A percentile compares a stretch with the other conserved stretches of the same genome.
These are phyloP conservation scores for Epichloe glyceriae DNA, from an alignment of 2,329 filamentous ascomycete species.

Conservation along the genomic window DNA sequence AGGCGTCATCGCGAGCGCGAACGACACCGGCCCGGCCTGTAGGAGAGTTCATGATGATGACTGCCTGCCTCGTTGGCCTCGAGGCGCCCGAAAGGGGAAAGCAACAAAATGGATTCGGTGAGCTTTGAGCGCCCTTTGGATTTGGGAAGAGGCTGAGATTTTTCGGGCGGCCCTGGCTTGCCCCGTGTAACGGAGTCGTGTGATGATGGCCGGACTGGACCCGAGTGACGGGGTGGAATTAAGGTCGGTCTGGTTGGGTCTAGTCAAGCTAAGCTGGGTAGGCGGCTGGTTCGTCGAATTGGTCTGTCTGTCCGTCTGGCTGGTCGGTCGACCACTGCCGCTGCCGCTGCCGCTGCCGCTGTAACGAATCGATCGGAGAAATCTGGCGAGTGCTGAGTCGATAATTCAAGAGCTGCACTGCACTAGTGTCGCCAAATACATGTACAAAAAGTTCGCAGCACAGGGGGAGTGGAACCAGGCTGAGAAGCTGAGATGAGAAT, in stretches of 20 bases:
- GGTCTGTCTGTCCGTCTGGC: not conserved
- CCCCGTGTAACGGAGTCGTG: constrained; percentile 9
- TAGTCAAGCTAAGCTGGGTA: too few species aligned
- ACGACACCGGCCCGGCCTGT: constrained; percentile 46
- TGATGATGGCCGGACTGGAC: constrained; percentile 10
- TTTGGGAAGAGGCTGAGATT: constrained; percentile 6
- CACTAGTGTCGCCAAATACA: too few species aligned
- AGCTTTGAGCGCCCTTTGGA: not conserved
- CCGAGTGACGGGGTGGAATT: constrained; percentile 10
- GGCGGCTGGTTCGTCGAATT: too few species aligned
- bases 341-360: too few species aligned
- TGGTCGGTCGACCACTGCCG: not conserved
- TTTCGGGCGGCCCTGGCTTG: constrained; percentile 5
- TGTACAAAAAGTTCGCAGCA: too few species aligned
- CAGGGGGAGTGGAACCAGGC: not conserved
- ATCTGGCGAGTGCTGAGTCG: too few species aligned
- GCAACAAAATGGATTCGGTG: constrained; percentile 2
- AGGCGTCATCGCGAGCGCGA: constrained; percentile 37
- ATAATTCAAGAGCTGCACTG: too few species aligned
- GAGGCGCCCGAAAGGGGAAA: constrained; percentile 7
- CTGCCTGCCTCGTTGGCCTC: constrained; percentile 8
- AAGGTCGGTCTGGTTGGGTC: constrained; percentile 1
- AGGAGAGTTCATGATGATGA: constrained; percentile 25
- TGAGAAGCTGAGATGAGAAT: not conserved
- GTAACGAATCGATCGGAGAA: too few species aligned